Evolutionary conservation across 139 green algal species (phyloP).

Genomic region (Closterium sp.): DNA sequence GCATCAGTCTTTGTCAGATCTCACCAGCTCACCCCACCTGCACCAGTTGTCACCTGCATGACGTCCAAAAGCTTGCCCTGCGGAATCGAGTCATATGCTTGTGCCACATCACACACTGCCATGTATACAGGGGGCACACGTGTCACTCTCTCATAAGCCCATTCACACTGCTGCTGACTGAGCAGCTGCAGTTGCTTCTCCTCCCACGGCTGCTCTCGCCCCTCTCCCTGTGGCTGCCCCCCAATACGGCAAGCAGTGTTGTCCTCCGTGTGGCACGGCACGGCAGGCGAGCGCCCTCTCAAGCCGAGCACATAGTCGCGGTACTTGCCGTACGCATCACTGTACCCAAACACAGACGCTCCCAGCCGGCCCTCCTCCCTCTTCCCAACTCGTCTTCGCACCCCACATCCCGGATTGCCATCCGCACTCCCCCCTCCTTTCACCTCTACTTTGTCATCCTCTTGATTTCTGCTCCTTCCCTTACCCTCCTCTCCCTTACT

Average conservation of each 20-base stretch:
- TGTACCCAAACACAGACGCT: conserved; percentile 74
- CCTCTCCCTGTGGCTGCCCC: background rate
- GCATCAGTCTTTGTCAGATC: background rate
- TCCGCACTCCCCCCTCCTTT: background rate
- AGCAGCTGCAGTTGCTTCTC: background rate
- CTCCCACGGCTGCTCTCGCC: background rate
- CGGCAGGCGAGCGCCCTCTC: background rate
- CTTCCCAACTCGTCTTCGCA: background rate
- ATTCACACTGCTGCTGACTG: background rate
- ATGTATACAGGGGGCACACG: conserved; percentile 59
- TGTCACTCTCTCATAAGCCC: background rate
- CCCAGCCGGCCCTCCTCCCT: conserved; percentile 50
- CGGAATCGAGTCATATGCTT: conserved; percentile 77
- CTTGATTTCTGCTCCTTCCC: background rate
- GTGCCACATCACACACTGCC: conserved; percentile 69
- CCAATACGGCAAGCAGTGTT: background rate
- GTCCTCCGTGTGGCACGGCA: too few species aligned
- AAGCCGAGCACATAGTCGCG: conserved; percentile 60
- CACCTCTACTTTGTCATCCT: background rate
- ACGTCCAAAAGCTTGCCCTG: conserved; percentile 27
- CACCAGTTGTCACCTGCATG: background rate
- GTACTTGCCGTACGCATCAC: conserved; percentile 64
- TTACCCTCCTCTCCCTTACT: background rate
- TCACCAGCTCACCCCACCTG: background rate
- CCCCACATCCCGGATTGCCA: background rate